A percentile compares a stretch with the other conserved stretches of the same genome.
Conservation (phyloP, 768 basidiomycete genomes). For the Bullera alba region DNA sequence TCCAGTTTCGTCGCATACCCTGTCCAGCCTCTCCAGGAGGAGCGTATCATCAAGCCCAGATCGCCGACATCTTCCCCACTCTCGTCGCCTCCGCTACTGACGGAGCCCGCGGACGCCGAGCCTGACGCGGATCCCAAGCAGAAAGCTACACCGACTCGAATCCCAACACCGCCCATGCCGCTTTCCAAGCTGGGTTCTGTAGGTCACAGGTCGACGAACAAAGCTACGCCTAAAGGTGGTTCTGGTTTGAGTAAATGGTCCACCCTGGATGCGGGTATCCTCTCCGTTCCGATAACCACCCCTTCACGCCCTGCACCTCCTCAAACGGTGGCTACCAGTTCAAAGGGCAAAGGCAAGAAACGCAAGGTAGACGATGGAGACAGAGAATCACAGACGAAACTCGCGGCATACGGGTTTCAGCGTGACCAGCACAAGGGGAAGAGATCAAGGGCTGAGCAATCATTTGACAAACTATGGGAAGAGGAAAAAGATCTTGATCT, state of each 20-base stretch:
- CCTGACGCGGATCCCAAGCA: neutral
- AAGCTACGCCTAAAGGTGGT: no score
- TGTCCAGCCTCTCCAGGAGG: no score
- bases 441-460: neutral
- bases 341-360: constrained; percentile 1
- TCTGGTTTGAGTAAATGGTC: constrained; percentile 6
- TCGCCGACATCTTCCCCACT: no score
- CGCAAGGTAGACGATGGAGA: constrained; percentile 1
- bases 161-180: no score
- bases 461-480: constrained; percentile 22
- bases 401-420: constrained; percentile 32
- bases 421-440: constrained; percentile 1
- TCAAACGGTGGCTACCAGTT: neutral
- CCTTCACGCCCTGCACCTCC: neutral
- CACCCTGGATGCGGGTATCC: constrained; percentile 7
- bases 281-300: neutral
- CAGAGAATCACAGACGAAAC: constrained; percentile 12
- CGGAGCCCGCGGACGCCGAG: neutral
- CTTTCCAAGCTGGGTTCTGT: no score
- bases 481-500: constrained; percentile 25
- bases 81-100: neutral
- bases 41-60: no score
- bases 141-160: neutral
- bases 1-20: no score
- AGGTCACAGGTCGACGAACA: no score